phyloP scores from a whole-genome alignment of 148 eudicot genomes.

The Pharnaceum exiguum region DNA sequence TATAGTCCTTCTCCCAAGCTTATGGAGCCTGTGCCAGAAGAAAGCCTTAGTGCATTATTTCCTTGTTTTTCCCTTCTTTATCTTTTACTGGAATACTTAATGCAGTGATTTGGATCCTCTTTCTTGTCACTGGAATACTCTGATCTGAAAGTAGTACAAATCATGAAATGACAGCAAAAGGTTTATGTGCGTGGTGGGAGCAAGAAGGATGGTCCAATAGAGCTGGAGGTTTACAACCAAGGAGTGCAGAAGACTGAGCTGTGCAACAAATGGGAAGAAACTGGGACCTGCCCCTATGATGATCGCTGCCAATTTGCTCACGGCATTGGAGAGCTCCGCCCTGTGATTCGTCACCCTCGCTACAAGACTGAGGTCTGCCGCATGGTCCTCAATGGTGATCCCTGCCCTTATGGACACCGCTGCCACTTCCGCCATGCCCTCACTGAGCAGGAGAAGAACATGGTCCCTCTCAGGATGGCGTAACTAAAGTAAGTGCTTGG shows the following conservation, averaged over 20 bases:
- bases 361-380: slow-evolving; percentile 81
- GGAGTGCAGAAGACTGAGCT: slow-evolving; percentile 77
- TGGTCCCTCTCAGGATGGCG: slow-evolving; percentile 27
- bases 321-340: slow-evolving; percentile 62
- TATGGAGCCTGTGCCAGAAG: too few species aligned
- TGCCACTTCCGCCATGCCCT: slow-evolving; percentile 80
- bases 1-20: too few species aligned
- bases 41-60: too few species aligned
- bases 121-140: not conserved
- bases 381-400: slow-evolving; percentile 62
- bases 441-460: slow-evolving; percentile 49
- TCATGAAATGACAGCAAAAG: slow-evolving; percentile 37
- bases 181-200: slow-evolving; percentile 56
- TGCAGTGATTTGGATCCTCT: too few species aligned
- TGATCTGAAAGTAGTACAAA: not conserved
- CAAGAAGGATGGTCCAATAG: slow-evolving; percentile 43
- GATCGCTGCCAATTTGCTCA: slow-evolving; percentile 72
- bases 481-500: not conserved
- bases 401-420: slow-evolving; percentile 83
- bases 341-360: slow-evolving; percentile 78
- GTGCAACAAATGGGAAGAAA: slow-evolving; percentile 82
- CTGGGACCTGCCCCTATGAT: slow-evolving; percentile 55
- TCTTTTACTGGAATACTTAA: too few species aligned
- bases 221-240: slow-evolving; percentile 64
- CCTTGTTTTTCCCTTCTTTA: too few species aligned